Conservation (phyloP, 192 early-diverging fungal species). For the Mortierella hygrophila region DNA sequence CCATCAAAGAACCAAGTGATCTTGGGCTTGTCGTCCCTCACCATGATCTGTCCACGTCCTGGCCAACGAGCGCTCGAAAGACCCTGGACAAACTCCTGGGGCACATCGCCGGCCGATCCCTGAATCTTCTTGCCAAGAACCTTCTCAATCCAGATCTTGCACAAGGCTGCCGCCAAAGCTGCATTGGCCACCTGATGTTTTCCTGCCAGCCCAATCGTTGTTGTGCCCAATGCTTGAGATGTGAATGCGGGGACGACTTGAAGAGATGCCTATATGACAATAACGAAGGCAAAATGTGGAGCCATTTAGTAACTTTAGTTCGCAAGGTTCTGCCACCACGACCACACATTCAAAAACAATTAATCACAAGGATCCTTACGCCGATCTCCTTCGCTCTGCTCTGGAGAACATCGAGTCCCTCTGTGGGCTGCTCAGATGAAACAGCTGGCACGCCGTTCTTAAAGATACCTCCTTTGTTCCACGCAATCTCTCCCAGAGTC, state of each 20-base stretch:
- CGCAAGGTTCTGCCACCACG: too few relatives aligned
- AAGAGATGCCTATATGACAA: conserved; percentile 3
- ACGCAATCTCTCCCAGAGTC: conserved; percentile 82
- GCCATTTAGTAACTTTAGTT: not conserved
- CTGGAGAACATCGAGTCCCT: conserved; percentile 76
- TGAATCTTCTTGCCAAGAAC: conserved; percentile 44
- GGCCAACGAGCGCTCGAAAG: conserved; percentile 83
- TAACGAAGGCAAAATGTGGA: not conserved
- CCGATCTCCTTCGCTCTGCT: conserved; percentile 77
- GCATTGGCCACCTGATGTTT: conserved; percentile 91
- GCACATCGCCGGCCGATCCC: conserved; percentile 37
- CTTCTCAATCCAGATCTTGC: conserved; percentile 75
- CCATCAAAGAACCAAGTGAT: conserved; percentile 91
- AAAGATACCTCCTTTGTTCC: conserved; percentile 90
- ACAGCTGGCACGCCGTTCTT: conserved; percentile 80
- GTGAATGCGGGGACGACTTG: conserved; percentile 26
- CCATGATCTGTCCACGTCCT: conserved; percentile 87
- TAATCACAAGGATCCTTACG: conserved; percentile 43
- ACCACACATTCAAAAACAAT: not conserved
- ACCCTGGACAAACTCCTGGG: conserved; percentile 71
- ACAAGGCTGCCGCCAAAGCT: conserved; percentile 79
- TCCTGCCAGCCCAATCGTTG: conserved; percentile 79
- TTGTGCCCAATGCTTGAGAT: conserved; percentile 19
- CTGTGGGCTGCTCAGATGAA: conserved; percentile 76
- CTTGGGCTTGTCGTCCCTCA: conserved; percentile 56